Evolutionary conservation across 495 filamentous ascomycete species (phyloP).

Genomic region (Lasiosphaeria miniovina): DNA sequence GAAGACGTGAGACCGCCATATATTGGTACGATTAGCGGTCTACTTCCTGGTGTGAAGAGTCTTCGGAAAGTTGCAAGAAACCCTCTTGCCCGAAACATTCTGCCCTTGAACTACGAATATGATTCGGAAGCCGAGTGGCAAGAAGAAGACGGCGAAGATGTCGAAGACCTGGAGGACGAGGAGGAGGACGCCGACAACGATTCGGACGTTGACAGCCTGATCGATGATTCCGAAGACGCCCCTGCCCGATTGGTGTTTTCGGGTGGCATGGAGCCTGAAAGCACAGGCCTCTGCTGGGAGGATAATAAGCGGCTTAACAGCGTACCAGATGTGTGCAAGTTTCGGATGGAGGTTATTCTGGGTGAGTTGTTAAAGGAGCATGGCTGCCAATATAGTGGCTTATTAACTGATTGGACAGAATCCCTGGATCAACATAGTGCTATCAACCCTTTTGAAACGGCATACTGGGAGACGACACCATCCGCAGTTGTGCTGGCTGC

Average conservation of each 20-base stretch:
- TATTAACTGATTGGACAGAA: constrained; percentile 25
- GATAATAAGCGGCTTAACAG: constrained; percentile 44
- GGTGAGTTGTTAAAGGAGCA: constrained; percentile 46
- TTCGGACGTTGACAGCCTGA: constrained; percentile 71
- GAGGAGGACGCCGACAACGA: constrained; percentile 60
- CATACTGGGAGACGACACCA: constrained; percentile 65
- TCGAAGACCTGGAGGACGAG: constrained; percentile 69
- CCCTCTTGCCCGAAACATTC: constrained; percentile 60
- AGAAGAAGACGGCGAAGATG: constrained; percentile 59
- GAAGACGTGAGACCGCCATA: constrained; percentile 93
- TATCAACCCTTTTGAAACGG: constrained; percentile 82
- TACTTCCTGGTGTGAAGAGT: constrained; percentile 39
- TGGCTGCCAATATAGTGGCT: constrained; percentile 11
- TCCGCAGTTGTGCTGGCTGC: background rate
- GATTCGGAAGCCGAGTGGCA: constrained; percentile 92
- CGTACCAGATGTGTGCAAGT: constrained; percentile 47
- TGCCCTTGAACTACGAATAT: constrained; percentile 84
- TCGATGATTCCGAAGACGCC: constrained; percentile 66
- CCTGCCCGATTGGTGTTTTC: constrained; percentile 42
- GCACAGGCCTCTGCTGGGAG: constrained; percentile 80
- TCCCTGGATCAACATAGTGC: constrained; percentile 39
- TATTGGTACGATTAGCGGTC: constrained; percentile 73
- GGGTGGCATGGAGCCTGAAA: constrained; percentile 72
- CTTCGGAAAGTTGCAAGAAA: constrained; percentile 63
- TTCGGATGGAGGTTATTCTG: constrained; percentile 69